A percentile compares a stretch with the other conserved stretches of the same genome.
These are phyloP conservation scores for Leishmania aethiopica DNA, from an alignment of 208 protist species.

Conservation along the genomic window DNA sequence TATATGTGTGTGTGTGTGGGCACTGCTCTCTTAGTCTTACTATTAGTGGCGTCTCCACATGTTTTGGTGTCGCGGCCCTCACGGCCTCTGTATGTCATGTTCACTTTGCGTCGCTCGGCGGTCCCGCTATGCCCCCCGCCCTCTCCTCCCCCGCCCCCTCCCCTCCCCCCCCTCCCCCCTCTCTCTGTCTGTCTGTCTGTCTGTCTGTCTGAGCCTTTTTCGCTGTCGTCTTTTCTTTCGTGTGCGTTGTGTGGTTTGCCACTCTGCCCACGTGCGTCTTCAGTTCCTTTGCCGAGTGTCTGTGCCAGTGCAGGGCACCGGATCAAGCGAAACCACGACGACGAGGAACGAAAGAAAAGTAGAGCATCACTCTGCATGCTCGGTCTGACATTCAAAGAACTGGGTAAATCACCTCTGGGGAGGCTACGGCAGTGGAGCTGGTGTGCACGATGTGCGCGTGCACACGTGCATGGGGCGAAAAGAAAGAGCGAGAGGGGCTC, in stretches of 20 bases:
- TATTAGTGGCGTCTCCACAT: neutral
- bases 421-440: neutral
- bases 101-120: no score
- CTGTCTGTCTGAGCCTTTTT: neutral
- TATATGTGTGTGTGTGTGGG: no score
- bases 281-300: neutral
- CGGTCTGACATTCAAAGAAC: neutral
- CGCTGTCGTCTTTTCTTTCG: neutral
- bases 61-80: neutral
- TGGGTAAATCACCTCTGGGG: neutral
- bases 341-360: neutral
- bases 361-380: neutral
- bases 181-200: neutral
- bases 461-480: neutral
- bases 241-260: neutral
- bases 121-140: no score
- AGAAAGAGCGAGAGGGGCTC: neutral
- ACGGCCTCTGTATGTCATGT: no score
- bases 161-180: no score
- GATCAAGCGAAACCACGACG: neutral
- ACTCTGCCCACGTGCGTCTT: neutral
- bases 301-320: neutral
- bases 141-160: no score
- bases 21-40: neutral
- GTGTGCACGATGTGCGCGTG: neutral